Percentiles rank a stretch among this genome's conserved stretches.
Evolutionary conservation across 306 rosid species (phyloP).

Genomic region (Astragalus membranaceus): DNA sequence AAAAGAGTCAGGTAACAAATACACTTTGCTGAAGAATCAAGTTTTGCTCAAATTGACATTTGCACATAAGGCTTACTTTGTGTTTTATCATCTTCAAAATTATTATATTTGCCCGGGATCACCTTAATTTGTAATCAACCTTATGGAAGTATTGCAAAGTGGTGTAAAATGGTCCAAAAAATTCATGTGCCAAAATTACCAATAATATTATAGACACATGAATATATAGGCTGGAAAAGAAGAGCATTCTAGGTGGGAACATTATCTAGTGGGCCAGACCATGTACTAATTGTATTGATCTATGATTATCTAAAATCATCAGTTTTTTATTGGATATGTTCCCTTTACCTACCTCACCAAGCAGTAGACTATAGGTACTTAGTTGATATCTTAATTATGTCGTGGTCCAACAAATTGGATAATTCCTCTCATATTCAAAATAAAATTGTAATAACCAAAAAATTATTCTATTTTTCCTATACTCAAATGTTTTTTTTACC

Average conservation of each 20-base stretch:
- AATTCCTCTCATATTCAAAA: not conserved
- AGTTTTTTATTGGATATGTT: conserved; percentile 15
- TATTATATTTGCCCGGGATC: conserved; percentile 14
- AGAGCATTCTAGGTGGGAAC: not conserved
- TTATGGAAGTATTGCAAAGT: conserved; percentile 9
- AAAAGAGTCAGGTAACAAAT: conserved; percentile 2
- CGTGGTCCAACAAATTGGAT: conserved; percentile 11
- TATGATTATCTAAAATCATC: not conserved
- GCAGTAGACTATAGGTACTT: not conserved
- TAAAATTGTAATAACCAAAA: not conserved
- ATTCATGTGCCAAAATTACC: conserved; percentile 3
- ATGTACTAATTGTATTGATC: not conserved
- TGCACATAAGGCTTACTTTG: not conserved
- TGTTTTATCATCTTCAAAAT: conserved; percentile 1
- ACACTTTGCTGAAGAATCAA: not conserved
- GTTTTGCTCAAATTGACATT: conserved; percentile 4
- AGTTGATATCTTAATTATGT: conserved; percentile 9
- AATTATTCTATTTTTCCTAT: too few relatives aligned
- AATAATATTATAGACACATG: not conserved
- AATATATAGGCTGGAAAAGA: not conserved
- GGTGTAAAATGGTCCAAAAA: not conserved
- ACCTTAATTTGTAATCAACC: conserved; percentile 19
- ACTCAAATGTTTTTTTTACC: too few relatives aligned
- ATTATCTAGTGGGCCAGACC: conserved; percentile 3
- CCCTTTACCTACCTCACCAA: conserved; percentile 14